Percentiles rank a stretch among this genome's conserved stretches.
These are phyloP conservation scores for Psophocarpus tetragonolobus DNA, from an alignment of 306 rosid genomes.

Conservation along the genomic window DNA sequence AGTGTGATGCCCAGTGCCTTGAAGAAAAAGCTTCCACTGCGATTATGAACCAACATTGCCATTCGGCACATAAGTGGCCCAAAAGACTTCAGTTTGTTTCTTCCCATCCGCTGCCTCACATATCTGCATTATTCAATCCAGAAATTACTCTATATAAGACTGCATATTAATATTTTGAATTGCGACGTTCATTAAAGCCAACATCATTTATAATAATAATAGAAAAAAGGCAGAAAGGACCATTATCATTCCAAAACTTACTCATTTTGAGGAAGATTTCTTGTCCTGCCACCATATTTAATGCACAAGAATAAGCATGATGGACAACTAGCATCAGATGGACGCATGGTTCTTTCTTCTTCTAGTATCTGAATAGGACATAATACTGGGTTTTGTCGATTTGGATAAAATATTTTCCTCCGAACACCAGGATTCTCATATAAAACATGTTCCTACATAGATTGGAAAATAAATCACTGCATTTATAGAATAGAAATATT, in stretches of 20 bases:
- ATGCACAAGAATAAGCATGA: constrained; percentile 89
- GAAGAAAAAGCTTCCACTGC: constrained; percentile 93
- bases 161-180: not conserved
- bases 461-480: not conserved
- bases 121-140: constrained; percentile 44
- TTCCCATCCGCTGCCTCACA: constrained; percentile 75
- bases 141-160: not conserved
- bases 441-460: constrained; percentile 67
- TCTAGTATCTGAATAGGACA: constrained; percentile 82
- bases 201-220: not conserved
- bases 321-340: constrained; percentile 73
- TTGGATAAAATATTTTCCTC: constrained; percentile 71
- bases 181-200: not conserved
- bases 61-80: constrained; percentile 50
- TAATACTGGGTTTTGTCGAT: constrained; percentile 53
- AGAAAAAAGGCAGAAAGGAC: not conserved
- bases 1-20: constrained; percentile 88
- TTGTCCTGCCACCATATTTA: constrained; percentile 93
- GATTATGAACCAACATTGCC: constrained; percentile 65
- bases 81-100: constrained; percentile 82
- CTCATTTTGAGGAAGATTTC: constrained; percentile 94
- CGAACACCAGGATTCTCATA: constrained; percentile 76
- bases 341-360: constrained; percentile 87
- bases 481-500: not conserved
- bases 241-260: constrained; percentile 40